These are phyloP conservation scores for Veloporphyrellus conicus DNA, from an alignment of 1,284 basidiomycete genomes.

Conservation along the genomic window DNA sequence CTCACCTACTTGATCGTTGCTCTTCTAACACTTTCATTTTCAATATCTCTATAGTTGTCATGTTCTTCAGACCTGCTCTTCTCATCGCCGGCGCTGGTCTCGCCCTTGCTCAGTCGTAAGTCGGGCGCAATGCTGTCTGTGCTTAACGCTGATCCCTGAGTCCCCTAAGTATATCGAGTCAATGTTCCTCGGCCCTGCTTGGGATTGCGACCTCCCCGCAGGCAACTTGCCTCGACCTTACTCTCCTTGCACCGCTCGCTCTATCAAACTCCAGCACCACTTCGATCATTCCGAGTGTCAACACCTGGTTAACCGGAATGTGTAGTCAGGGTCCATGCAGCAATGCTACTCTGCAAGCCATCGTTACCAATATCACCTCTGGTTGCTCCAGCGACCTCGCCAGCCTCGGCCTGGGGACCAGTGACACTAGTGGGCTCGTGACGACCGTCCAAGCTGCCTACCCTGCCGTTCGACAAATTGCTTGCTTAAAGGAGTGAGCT, in stretches of 20 bases:
- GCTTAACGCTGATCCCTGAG: conserved; percentile 12
- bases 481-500: conserved; percentile 56
- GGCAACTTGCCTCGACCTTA: conserved; percentile 51
- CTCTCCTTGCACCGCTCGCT: conserved; percentile 43
- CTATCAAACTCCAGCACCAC: conserved; percentile 33
- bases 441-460: conserved; percentile 42
- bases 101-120: conserved; percentile 46
- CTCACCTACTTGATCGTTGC: background rate
- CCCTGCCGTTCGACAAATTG: conserved; percentile 46
- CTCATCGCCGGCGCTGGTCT: conserved; percentile 39
- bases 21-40: background rate
- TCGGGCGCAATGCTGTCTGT: background rate
- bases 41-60: conserved; percentile 5
- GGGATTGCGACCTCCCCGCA: conserved; percentile 43
- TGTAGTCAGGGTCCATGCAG: conserved; percentile 55
- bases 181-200: conserved; percentile 36
- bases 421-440: conserved; percentile 1
- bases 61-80: conserved; percentile 30
- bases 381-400: conserved; percentile 52
- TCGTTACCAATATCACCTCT: conserved; percentile 41
- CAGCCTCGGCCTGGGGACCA: conserved; percentile 26
- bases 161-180: conserved; percentile 13
- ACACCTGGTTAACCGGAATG: conserved; percentile 54
- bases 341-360: conserved; percentile 46
- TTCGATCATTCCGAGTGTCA: conserved; percentile 50